Conservation (phyloP, 768 basidiomycete genomes). For the Lactarius tabidus region DNA sequence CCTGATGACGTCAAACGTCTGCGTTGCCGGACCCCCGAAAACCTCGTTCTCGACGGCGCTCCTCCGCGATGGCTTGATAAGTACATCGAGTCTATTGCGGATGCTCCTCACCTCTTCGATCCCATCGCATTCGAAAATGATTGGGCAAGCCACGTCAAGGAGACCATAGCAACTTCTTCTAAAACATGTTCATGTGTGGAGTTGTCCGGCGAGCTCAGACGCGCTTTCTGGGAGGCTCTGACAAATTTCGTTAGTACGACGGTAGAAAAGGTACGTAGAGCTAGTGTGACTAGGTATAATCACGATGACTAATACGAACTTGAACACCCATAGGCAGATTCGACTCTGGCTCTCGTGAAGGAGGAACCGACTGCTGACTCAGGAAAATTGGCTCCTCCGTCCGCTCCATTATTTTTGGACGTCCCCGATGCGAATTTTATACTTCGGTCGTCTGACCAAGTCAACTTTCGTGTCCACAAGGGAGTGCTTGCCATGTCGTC, state of each 20-base stretch:
- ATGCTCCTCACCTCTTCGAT: neutral
- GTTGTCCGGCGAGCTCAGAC: neutral
- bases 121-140: slow-evolving; percentile 4
- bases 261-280: neutral
- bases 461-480: neutral
- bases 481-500: neutral
- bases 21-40: too few species aligned
- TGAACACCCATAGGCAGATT: neutral
- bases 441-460: neutral
- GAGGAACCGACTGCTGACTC: neutral
- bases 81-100: neutral
- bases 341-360: neutral
- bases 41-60: too few species aligned
- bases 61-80: neutral
- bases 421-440: neutral
- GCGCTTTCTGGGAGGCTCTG: neutral
- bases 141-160: neutral
- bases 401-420: neutral
- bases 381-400: neutral
- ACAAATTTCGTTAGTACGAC: neutral
- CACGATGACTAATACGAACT: neutral
- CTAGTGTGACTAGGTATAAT: neutral
- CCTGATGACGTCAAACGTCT: neutral
- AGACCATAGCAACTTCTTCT: neutral
- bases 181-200: neutral